Evolutionary conservation across 169 alveolate species (phyloP), one percentile per base, ranked within the genome.

Genomic region (Babesia bovis): DNA sequence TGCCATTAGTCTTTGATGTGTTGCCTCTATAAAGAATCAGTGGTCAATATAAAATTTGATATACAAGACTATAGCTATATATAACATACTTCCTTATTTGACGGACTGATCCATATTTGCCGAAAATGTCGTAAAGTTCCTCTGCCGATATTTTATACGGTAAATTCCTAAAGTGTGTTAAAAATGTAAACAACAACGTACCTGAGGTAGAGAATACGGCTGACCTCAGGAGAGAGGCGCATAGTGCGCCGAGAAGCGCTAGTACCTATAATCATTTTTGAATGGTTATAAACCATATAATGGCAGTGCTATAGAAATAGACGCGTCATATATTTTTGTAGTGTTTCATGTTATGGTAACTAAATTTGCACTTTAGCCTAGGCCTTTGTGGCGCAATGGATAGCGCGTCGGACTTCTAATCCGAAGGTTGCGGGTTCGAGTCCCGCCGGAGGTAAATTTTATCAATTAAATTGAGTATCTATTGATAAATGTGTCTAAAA

Each of bases 21-120:
- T 88, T 82, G 36, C 98, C 98, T 74, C 97, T 90, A 71, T 50
- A 42, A 47, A 15, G 50, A 10, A 21, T 56, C 17, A 30, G 53
- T 47, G 6, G 17, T 7, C 55, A 13, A 26, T 47, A 5, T 5
- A 5, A 47, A 5, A 47, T 26, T 17, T 5, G 19, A 19, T 19
- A 17, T 12, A 17, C 12, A 5, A 47, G 19, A 5, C 55, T 17
- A 47, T 45, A 19, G 55, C 9, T 5, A 6, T 5, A 5, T 4
- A 3, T 12, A 17, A 26, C 86, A 47, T 85, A 95, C 97, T 91
- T 96, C 72, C 99, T 93, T 36, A 98, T 96, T 88, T 98, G 98
- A 66, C 99, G 94, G 0, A 98, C 96, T 2, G 99, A 93, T 4
- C 99, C 99, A 87, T 96, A 96, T 78, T 95, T 98, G 21, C 99